Percentiles rank a stretch among this genome's conserved stretches.
Conservation (phyloP, 345 rosid species). For the Gossypium thurberi region DNA sequence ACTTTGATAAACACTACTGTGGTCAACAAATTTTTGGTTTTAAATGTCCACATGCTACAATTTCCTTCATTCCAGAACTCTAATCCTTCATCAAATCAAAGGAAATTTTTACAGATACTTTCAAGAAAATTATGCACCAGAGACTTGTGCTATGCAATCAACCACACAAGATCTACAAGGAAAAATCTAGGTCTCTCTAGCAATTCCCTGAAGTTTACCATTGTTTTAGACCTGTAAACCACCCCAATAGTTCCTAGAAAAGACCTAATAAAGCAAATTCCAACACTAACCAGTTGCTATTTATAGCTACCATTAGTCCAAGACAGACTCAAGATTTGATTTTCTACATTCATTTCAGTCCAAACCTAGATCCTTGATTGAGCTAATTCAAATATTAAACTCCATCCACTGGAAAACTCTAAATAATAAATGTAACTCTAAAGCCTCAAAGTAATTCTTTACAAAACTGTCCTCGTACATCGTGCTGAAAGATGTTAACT, state of each 20-base stretch:
- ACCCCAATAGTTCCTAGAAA: not conserved
- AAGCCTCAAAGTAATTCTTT: not conserved
- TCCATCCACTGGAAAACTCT: not conserved
- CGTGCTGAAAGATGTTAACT: not conserved
- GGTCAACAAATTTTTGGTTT: not conserved
- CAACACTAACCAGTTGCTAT: not conserved
- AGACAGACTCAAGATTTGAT: not conserved
- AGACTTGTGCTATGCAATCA: not conserved
- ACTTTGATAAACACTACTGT: not conserved
- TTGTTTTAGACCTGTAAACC: not conserved
- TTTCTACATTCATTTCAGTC: not conserved
- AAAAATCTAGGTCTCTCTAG: not conserved
- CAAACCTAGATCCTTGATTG: not conserved
- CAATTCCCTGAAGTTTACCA: not conserved
- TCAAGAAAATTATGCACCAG: not conserved
- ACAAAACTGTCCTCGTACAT: not conserved
- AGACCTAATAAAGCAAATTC: not conserved
- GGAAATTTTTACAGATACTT: not conserved
- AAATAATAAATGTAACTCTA: not conserved
- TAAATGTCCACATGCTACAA: not conserved
- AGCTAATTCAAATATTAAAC: not conserved
- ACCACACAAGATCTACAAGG: not conserved
- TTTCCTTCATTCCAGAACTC: conserved; percentile 2
- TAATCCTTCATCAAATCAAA: not conserved
- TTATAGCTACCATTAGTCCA: not conserved